phyloP scores from a whole-genome alignment of 192 early-diverging fungal species.

The Spinellus fusiger region DNA sequence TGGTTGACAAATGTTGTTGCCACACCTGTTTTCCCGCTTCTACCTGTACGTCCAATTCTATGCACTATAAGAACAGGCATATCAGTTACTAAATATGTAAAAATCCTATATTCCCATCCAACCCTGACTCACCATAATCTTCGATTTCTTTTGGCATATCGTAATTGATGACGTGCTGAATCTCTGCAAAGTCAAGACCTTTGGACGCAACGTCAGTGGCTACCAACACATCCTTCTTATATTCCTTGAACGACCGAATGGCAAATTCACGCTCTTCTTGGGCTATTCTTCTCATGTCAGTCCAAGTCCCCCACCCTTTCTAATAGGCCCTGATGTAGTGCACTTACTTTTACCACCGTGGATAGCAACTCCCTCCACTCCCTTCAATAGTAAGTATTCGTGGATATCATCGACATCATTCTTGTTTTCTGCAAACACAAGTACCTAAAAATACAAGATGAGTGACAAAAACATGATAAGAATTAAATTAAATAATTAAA shows the following conservation, averaged over 20 bases:
- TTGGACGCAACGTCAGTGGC: constrained; percentile 97
- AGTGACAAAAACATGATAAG: background rate
- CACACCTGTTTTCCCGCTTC: constrained; percentile 92
- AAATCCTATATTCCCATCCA: background rate
- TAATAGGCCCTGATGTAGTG: too few relatives aligned
- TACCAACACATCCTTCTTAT: constrained; percentile 92
- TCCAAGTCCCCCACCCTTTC: too few relatives aligned
- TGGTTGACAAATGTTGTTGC: constrained; percentile 97
- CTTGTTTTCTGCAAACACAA: constrained; percentile 98
- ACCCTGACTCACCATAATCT: constrained; percentile 72
- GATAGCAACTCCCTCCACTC: constrained; percentile 90
- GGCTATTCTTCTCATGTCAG: too few relatives aligned
- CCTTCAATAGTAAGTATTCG: constrained; percentile 91
- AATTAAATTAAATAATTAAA: background rate
- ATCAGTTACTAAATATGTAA: constrained; percentile 2
- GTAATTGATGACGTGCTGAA: constrained; percentile 98
- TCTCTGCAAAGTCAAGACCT: constrained; percentile 91
- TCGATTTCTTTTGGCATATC: constrained; percentile 99
- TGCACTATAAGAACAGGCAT: constrained; percentile 53
- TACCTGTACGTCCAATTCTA: constrained; percentile 95
- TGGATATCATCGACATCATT: constrained; percentile 99
- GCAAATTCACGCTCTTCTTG: constrained; percentile 98
- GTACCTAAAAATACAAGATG: constrained; percentile 40
- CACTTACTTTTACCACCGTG: constrained; percentile 88
- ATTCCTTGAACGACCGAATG: constrained; percentile 81